Conservation (phyloP, 2,329 filamentous ascomycete genomes). For the Xylariaceae sp. region DNA sequence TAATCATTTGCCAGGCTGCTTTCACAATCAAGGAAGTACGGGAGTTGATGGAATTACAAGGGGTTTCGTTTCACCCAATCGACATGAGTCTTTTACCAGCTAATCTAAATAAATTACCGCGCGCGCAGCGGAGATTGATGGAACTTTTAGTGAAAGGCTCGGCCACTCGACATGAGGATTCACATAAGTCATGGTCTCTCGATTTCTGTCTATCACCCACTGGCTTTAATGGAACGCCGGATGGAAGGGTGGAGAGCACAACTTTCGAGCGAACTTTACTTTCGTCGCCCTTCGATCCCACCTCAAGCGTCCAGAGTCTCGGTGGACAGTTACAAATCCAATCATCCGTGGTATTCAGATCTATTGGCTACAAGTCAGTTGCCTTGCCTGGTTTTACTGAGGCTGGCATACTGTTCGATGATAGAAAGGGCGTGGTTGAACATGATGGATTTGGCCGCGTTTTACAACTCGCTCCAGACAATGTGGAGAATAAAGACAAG, state of each 20-base stretch:
- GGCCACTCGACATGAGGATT: constrained; percentile 39
- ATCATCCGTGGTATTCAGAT: constrained; percentile 75
- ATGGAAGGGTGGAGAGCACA: constrained; percentile 54
- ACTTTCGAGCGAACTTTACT: constrained; percentile 61
- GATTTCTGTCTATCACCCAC: constrained; percentile 78
- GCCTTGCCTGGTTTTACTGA: constrained; percentile 68
- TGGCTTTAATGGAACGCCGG: constrained; percentile 52
- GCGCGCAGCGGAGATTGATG: constrained; percentile 70
- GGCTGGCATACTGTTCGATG: constrained; percentile 73
- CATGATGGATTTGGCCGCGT: constrained; percentile 80
- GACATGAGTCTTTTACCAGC: constrained; percentile 60
- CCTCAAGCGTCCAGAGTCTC: constrained; percentile 43
- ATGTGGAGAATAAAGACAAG: constrained; percentile 31
- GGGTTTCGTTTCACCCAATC: constrained; percentile 66
- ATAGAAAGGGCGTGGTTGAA: constrained; percentile 65
- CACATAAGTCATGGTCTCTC: constrained; percentile 71
- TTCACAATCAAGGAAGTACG: constrained; percentile 94
- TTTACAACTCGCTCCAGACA: constrained; percentile 33
- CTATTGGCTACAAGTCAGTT: constrained; percentile 88
- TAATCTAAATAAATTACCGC: constrained; percentile 62
- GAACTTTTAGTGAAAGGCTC: constrained; percentile 77
- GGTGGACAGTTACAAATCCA: constrained; percentile 49
- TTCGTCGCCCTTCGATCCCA: constrained; percentile 48
- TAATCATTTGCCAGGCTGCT: constrained; percentile 55
- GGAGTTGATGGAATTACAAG: constrained; percentile 73